These are phyloP conservation scores for Erysimum cheiri DNA, from an alignment of 441 rosid species.

Conservation along the genomic window DNA sequence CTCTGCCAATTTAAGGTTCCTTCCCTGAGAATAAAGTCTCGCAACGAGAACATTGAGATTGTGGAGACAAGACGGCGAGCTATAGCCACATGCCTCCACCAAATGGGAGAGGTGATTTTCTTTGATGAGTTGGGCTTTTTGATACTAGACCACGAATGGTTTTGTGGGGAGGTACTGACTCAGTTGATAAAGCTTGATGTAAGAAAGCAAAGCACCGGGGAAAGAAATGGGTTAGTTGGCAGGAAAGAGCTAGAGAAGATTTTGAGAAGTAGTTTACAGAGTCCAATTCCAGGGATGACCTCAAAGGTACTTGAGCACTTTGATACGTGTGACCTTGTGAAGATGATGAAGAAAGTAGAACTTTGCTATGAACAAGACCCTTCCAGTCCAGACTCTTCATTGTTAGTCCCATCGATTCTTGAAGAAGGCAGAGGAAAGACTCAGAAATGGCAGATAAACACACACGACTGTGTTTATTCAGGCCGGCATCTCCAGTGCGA, in stretches of 20 bases:
- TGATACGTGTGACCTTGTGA: slow-evolving; percentile 69
- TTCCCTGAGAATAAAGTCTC: slow-evolving; percentile 71
- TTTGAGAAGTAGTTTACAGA: slow-evolving; percentile 71
- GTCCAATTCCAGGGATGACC: slow-evolving; percentile 88
- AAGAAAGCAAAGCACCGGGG: slow-evolving; percentile 63
- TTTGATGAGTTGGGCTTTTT: slow-evolving; percentile 75
- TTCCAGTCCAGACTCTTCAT: slow-evolving; percentile 66
- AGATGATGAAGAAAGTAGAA: slow-evolving; percentile 89
- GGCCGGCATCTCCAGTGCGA: slow-evolving; percentile 95
- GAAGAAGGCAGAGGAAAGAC: slow-evolving; percentile 92
- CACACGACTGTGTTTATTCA: slow-evolving; percentile 63
- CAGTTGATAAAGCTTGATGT: slow-evolving; percentile 76
- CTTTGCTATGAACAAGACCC: slow-evolving; percentile 85
- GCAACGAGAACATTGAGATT: slow-evolving; percentile 65
- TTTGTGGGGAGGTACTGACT: slow-evolving; percentile 80
- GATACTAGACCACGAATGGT: slow-evolving; percentile 89
- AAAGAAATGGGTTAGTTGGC: slow-evolving; percentile 71
- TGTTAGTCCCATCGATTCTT: slow-evolving; percentile 84
- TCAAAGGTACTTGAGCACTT: slow-evolving; percentile 84
- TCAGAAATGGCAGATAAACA: slow-evolving; percentile 76
- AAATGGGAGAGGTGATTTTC: slow-evolving; percentile 82
- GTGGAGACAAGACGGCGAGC: slow-evolving; percentile 78
- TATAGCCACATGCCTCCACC: slow-evolving; percentile 88
- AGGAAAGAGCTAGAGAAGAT: slow-evolving; percentile 79
- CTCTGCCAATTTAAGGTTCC: slow-evolving; percentile 91